Percentiles rank a stretch among this genome's conserved stretches.
These are phyloP conservation scores for Geotrichum restrictum DNA, from an alignment of 1,139 yeast species.

Conservation along the genomic window DNA sequence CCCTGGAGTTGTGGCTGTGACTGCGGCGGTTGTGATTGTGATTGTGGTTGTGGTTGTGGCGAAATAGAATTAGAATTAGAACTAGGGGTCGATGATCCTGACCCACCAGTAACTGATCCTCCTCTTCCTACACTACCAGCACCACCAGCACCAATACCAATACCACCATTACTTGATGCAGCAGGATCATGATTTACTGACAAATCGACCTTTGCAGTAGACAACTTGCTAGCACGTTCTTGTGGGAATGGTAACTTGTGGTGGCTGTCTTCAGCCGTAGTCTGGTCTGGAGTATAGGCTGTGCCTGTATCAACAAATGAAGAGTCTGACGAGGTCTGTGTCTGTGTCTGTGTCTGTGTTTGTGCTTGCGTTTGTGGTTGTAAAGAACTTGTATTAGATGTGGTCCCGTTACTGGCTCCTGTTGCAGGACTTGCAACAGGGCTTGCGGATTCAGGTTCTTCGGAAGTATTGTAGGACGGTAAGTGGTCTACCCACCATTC, in stretches of 20 bases:
- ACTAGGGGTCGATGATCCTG: not conserved
- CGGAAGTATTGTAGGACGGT: slow-evolving; percentile 5
- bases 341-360: no score
- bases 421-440: not conserved
- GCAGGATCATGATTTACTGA: not conserved
- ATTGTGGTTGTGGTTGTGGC: not conserved
- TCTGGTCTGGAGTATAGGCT: no score
- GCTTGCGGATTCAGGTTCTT: not conserved
- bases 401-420: not conserved
- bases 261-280: slow-evolving; percentile 2
- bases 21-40: not conserved
- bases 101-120: not conserved
- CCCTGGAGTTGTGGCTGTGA: not conserved
- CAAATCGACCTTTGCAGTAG: slow-evolving; percentile 5
- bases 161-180: no score
- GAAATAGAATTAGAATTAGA: not conserved
- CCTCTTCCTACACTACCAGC: no score
- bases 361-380: no score
- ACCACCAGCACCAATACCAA: no score
- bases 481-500: slow-evolving; percentile 28
- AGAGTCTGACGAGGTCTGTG: not conserved
- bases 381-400: not conserved
- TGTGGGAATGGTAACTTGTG: slow-evolving; percentile 12
- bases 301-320: not conserved
- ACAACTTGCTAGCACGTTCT: not conserved